Conservation (phyloP, 768 basidiomycete genomes). For the Pleurotus platypus region DNA sequence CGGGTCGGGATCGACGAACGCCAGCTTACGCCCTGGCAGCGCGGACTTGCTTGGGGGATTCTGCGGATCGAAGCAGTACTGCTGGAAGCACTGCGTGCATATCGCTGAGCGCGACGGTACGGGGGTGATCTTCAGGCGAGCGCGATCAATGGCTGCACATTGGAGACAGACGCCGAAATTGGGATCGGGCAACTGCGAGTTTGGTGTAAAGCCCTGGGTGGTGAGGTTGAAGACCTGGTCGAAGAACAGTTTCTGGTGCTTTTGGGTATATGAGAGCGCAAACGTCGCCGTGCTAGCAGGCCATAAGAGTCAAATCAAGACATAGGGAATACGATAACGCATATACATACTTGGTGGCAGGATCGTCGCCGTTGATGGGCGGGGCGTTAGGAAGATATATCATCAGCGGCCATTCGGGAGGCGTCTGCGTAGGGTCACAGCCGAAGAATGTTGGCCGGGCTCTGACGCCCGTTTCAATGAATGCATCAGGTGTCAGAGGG, state of each 20-base stretch:
- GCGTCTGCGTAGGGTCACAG: conserved; percentile 49
- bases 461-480: conserved; percentile 59
- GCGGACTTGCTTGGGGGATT: conserved; percentile 36
- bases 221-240: conserved; percentile 56
- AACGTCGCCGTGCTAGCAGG: conserved; percentile 50
- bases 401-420: conserved; percentile 61
- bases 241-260: conserved; percentile 54
- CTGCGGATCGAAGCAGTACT: conserved; percentile 51
- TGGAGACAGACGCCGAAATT: conserved; percentile 64
- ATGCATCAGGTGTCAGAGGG: conserved; percentile 46
- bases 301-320: conserved; percentile 7
- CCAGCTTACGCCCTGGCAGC: conserved; percentile 33
- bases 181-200: conserved; percentile 57
- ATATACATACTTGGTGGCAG: conserved; percentile 59
- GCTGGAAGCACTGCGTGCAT: conserved; percentile 44
- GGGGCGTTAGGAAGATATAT: conserved; percentile 79
- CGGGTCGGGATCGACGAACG: conserved; percentile 55
- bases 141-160: conserved; percentile 58
- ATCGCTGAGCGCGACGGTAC: conserved; percentile 33
- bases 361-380: conserved; percentile 56
- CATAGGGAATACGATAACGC: background rate
- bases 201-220: conserved; percentile 57
- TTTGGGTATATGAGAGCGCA: conserved; percentile 53
- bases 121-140: conserved; percentile 35
- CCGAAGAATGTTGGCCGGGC: conserved; percentile 77